Evolutionary conservation across 371 early-diverging fungal species (phyloP).

Genomic region (Saksenaea vasiformis): DNA sequence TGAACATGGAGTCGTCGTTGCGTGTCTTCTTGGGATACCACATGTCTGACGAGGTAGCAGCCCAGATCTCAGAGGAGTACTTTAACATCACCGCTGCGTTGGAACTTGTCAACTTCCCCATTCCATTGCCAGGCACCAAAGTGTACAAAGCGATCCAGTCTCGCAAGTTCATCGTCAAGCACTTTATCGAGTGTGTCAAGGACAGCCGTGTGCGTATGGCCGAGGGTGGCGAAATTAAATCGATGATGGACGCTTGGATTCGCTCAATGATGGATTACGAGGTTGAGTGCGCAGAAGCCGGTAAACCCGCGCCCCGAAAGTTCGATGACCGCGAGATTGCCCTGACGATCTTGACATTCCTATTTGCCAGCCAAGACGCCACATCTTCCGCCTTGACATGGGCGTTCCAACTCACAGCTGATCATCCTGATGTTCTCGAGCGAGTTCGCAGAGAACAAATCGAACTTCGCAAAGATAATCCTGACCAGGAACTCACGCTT

Average conservation of each 20-base stretch:
- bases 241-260: conserved; percentile 56
- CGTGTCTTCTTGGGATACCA: conserved; percentile 55
- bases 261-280: conserved; percentile 43
- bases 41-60: conserved; percentile 47
- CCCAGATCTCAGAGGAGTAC: conserved; percentile 48
- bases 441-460: conserved; percentile 47
- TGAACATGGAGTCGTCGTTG: conserved; percentile 54
- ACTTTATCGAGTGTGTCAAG: conserved; percentile 46
- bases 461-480: conserved; percentile 31
- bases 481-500: conserved; percentile 29
- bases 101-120: conserved; percentile 59
- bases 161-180: conserved; percentile 53
- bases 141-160: conserved; percentile 57
- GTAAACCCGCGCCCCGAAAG: conserved; percentile 45
- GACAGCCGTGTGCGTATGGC: conserved; percentile 46
- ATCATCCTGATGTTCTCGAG: conserved; percentile 51
- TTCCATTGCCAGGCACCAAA: conserved; percentile 57
- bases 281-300: conserved; percentile 29
- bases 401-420: conserved; percentile 54
- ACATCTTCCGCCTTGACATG: conserved; percentile 56
- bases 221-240: conserved; percentile 34
- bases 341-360: conserved; percentile 50
- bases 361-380: conserved; percentile 57
- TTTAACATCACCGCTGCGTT: conserved; percentile 58
- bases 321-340: conserved; percentile 52